phyloP scores from a whole-genome alignment of 2,329 filamentous ascomycete species.

The Pezicula radicicola region DNA sequence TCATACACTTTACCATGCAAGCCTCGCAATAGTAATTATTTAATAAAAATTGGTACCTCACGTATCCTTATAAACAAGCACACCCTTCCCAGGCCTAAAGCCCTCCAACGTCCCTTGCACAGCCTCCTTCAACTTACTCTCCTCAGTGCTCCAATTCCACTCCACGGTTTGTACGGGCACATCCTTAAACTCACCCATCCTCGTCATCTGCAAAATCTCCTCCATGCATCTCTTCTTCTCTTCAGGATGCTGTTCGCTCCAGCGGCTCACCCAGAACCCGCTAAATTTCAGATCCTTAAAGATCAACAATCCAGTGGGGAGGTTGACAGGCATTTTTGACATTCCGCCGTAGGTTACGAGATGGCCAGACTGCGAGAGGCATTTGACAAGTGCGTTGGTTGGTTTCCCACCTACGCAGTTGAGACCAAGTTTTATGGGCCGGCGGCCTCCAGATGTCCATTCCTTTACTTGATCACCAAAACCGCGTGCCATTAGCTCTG shows the following conservation, averaged over 20 bases:
- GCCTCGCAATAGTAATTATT: too few species aligned
- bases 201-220: slow-evolving; percentile 75
- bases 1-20: too few species aligned
- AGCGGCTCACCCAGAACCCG: slow-evolving; percentile 93
- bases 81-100: slow-evolving; percentile 82
- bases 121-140: slow-evolving; percentile 63
- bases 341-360: slow-evolving; percentile 96
- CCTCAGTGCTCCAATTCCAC: slow-evolving; percentile 79
- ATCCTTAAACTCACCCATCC: slow-evolving; percentile 76
- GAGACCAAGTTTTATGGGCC: slow-evolving; percentile 72
- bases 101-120: slow-evolving; percentile 82
- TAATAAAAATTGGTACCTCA: background rate
- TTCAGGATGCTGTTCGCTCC: slow-evolving; percentile 72
- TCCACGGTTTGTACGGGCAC: slow-evolving; percentile 76
- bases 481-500: slow-evolving; percentile 39
- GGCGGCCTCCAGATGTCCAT: slow-evolving; percentile 65
- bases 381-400: slow-evolving; percentile 74
- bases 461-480: slow-evolving; percentile 52
- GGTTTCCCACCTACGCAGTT: slow-evolving; percentile 94
- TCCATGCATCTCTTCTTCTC: slow-evolving; percentile 79
- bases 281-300: slow-evolving; percentile 89
- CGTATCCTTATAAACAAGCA: slow-evolving; percentile 74
- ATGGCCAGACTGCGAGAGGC: slow-evolving; percentile 64
- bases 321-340: slow-evolving; percentile 77
- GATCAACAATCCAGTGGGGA: slow-evolving; percentile 84